Conservation (phyloP, 768 basidiomycete genomes). For the Nevesoporus exiguus region DNA sequence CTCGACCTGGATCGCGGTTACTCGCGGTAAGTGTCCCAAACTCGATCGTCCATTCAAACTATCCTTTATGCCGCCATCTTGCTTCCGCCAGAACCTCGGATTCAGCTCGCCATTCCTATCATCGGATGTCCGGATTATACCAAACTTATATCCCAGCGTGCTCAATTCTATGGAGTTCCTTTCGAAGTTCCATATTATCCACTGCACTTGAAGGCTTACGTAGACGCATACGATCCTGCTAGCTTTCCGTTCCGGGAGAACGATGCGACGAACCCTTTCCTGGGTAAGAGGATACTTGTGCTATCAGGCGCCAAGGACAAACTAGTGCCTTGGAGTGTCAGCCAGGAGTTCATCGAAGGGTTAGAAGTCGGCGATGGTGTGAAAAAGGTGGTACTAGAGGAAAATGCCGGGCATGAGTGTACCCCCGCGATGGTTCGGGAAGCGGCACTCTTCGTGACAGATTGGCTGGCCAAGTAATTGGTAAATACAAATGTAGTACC, state of each 20-base stretch:
- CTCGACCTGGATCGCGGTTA: slow-evolving; percentile 69
- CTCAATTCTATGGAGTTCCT: slow-evolving; percentile 39
- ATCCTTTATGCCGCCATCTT: not conserved
- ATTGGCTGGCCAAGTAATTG: slow-evolving; percentile 24
- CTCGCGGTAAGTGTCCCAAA: slow-evolving; percentile 35
- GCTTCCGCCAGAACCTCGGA: slow-evolving; percentile 38
- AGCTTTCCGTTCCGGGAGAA: slow-evolving; percentile 38
- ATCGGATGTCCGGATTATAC: slow-evolving; percentile 74
- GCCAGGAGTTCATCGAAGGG: slow-evolving; percentile 51
- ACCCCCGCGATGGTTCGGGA: slow-evolving; percentile 57
- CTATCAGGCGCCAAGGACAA: slow-evolving; percentile 63
- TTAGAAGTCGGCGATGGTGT: slow-evolving; percentile 55
- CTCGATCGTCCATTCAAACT: not conserved
- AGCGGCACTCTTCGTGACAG: slow-evolving; percentile 31
- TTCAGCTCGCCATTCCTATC: slow-evolving; percentile 47
- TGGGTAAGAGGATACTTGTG: slow-evolving; percentile 70
- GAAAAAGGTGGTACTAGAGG: slow-evolving; percentile 54
- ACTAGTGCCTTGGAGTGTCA: slow-evolving; percentile 64
- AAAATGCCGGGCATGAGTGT: slow-evolving; percentile 59
- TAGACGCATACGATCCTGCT: slow-evolving; percentile 47
- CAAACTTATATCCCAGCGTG: slow-evolving; percentile 55
- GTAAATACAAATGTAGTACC: slow-evolving; percentile 1
- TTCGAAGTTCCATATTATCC: slow-evolving; percentile 58
- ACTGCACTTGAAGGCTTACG: slow-evolving; percentile 43
- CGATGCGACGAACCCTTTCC: slow-evolving; percentile 52